phyloP scores from a whole-genome alignment of 2,329 filamentous ascomycete species.

The Botrytis byssoidea region DNA sequence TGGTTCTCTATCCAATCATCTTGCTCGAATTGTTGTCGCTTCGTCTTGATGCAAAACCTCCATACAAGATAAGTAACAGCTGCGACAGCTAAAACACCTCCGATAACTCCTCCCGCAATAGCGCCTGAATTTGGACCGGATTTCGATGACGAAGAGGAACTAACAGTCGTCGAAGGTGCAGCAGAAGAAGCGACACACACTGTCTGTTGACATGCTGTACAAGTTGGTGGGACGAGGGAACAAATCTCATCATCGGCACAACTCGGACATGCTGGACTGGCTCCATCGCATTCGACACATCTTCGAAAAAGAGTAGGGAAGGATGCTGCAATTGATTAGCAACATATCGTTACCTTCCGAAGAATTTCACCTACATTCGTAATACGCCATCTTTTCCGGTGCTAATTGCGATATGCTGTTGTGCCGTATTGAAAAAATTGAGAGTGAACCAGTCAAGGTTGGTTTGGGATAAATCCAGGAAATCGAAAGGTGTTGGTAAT shows the following conservation, averaged over 20 bases:
- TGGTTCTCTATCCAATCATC: constrained; percentile 54
- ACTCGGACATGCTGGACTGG: constrained; percentile 56
- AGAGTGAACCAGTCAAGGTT: background rate
- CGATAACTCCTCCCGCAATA: constrained; percentile 89
- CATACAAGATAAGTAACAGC: constrained; percentile 77
- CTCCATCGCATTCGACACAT: constrained; percentile 54
- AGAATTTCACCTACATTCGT: constrained; percentile 20
- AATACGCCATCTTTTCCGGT: constrained; percentile 10
- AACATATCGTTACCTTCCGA: constrained; percentile 20
- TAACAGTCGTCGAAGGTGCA: constrained; percentile 29
- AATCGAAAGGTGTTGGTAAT: background rate
- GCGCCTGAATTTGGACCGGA: constrained; percentile 70
- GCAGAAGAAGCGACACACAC: constrained; percentile 49
- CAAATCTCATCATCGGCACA: constrained; percentile 57
- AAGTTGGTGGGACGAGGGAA: constrained; percentile 57
- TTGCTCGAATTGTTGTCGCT: constrained; percentile 64
- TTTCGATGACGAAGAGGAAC: constrained; percentile 36
- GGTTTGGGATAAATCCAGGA: background rate
- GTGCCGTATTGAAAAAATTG: constrained; percentile 22
- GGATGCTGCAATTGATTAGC: constrained; percentile 31
- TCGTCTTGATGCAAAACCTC: constrained; percentile 82
- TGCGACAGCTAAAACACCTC: constrained; percentile 74
- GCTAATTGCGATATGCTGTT: background rate
- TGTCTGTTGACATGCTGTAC: constrained; percentile 57
- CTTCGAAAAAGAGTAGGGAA: constrained; percentile 50